Base-by-base conservation (phyloP, 371 early-diverging fungal species). In the Rozella allomycis region DNA sequence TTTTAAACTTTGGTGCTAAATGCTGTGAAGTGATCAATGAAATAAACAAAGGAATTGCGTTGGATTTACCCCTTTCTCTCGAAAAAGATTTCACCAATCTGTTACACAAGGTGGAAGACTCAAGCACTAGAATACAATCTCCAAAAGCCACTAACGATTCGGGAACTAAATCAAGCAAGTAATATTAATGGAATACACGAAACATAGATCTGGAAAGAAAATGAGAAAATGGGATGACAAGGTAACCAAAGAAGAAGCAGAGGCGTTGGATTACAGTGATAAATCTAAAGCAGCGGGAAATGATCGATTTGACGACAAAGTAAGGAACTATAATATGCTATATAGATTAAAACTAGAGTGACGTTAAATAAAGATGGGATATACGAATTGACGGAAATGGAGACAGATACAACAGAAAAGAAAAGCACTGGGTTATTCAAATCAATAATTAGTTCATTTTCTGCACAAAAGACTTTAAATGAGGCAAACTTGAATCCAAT, bases 401-500 rank as follows among this genome's bases (percentile, higher is more conserved):
- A 23, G 11, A 11, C 6, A 8, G 23, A 8, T 11, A 7, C 8
- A 19, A 25, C 10, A 8, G 10, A 12, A 8, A 8, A 8, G 7
- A 8, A 8, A 19, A 6, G 6, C 5, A 6, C 23, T 33, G 42
- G 20, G 33, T 37, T 28, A 34, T 34, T 17, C 13, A 16, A 43
- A 31, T 43, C 22, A 37, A 37, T 20, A 35, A 44, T 31, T 69
- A 67, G 16, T 35, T 78, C 4, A 57, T 72, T 31, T 65, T 66
- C 16, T 70, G 64, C 67, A 9, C 60, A 59, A 37, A 53, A 62
- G 38, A 63, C 63, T 29, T 44, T 84, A 36, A 67, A 62, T 3
- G 54, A 51, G 9, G 66, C 66, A n/a, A 64, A 57, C 23, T 45
- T 84, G 33, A 68, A 61, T 14, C 76, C 78, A 2, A 60, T 71